A percentile compares a stretch with the other conserved stretches of the same genome.
These are phyloP conservation scores for Picea abies DNA, from an alignment of 83 land plant genomes.

Conservation along the genomic window DNA sequence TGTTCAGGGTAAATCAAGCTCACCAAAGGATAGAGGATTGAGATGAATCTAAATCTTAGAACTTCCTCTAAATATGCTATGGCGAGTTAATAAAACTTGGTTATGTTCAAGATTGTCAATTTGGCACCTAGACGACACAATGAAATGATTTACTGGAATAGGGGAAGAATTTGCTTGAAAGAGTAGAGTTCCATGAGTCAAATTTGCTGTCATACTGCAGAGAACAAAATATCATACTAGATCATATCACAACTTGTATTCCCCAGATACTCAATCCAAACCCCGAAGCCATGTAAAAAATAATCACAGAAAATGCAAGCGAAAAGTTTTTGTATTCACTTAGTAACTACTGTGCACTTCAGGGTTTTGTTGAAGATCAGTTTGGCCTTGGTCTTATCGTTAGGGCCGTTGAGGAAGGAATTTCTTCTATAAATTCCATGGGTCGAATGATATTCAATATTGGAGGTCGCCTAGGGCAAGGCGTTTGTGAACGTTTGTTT, in stretches of 20 bases:
- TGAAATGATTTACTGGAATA: too few species aligned
- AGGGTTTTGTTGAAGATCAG: slow-evolving; percentile 99
- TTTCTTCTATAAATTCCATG: slow-evolving; percentile 70
- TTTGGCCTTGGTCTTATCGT: slow-evolving; percentile 93
- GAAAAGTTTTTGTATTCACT: slow-evolving; percentile 94
- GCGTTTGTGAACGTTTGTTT: slow-evolving; percentile 82
- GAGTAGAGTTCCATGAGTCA: slow-evolving; percentile 95
- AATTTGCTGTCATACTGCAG: slow-evolving; percentile 86
- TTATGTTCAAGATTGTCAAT: too few species aligned
- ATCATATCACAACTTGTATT: slow-evolving; percentile 93
- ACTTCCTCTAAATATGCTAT: too few species aligned
- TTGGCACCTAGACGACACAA: too few species aligned
- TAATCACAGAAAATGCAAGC: slow-evolving; percentile 96
- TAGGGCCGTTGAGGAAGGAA: slow-evolving; percentile 93
- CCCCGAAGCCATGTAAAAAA: slow-evolving; percentile 97
- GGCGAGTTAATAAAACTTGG: too few species aligned
- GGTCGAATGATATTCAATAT: slow-evolving; percentile 93
- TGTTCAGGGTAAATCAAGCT: too few species aligned
- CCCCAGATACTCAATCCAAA: slow-evolving; percentile 99
- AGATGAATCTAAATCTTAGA: too few species aligned
- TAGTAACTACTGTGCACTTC: slow-evolving; percentile 99
- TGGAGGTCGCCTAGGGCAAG: slow-evolving; percentile 97
- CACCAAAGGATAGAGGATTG: too few species aligned
- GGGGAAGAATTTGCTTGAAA: slow-evolving; percentile 76
- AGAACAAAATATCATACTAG: slow-evolving; percentile 76